Evolutionary conservation across 1,284 basidiomycete species (phyloP).

Genomic region (Mycena citricolor): DNA sequence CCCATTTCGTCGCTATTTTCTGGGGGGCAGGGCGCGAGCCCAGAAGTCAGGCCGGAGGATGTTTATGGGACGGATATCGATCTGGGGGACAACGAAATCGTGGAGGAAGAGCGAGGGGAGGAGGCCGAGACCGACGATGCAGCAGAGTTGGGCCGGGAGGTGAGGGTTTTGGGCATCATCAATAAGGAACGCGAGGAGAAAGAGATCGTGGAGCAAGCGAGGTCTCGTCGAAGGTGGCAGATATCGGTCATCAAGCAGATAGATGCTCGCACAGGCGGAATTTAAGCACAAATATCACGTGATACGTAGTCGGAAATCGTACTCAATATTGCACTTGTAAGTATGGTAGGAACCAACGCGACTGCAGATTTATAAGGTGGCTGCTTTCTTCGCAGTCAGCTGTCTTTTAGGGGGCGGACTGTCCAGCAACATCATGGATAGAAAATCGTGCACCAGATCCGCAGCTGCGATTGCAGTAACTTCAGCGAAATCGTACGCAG

Average conservation of each 20-base stretch:
- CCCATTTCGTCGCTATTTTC: slow-evolving; percentile 50
- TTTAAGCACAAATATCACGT: no score
- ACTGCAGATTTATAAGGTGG: no score
- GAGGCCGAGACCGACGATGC: slow-evolving; percentile 78
- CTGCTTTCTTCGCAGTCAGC: no score
- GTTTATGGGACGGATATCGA: slow-evolving; percentile 69
- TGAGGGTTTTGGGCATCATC: slow-evolving; percentile 32
- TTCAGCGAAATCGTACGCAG: slow-evolving; percentile 71
- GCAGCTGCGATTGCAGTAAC: slow-evolving; percentile 73
- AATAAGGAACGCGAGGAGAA: slow-evolving; percentile 20
- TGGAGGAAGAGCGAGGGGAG: slow-evolving; percentile 73
- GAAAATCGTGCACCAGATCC: slow-evolving; percentile 69
- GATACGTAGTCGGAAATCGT: no score
- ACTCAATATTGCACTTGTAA: no score
- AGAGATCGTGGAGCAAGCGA: slow-evolving; percentile 23
- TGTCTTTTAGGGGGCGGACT: no score
- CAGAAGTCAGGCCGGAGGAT: slow-evolving; percentile 51
- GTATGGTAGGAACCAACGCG: no score
- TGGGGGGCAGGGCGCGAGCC: slow-evolving; percentile 29
- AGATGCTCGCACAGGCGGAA: slow-evolving; percentile 25
- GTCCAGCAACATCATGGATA: slow-evolving; percentile 56
- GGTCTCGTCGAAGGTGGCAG: slow-evolving; percentile 25
- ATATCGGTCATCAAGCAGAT: slow-evolving; percentile 21
- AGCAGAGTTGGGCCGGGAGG: slow-evolving; percentile 43
- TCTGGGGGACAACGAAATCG: slow-evolving; percentile 68